Conservation (phyloP, 2,329 filamentous ascomycete genomes). For the Trichoderma sp. region DNA sequence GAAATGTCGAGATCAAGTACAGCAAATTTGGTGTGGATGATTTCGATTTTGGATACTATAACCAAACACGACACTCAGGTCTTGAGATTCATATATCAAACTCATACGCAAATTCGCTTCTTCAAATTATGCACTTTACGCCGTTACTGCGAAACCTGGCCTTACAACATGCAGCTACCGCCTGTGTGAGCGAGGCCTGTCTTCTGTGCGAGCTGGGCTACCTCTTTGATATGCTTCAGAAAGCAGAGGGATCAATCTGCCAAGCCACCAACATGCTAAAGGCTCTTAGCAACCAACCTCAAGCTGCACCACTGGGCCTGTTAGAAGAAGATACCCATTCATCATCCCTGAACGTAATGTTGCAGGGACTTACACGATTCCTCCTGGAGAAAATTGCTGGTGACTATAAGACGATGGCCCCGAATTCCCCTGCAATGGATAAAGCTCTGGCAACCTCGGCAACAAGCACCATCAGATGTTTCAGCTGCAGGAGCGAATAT, state of each 20-base stretch:
- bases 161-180: slow-evolving; percentile 81
- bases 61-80: slow-evolving; percentile 86
- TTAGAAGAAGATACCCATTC: slow-evolving; percentile 80
- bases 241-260: slow-evolving; percentile 88
- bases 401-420: slow-evolving; percentile 69
- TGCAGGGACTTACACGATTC: slow-evolving; percentile 84
- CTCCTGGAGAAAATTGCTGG: slow-evolving; percentile 76
- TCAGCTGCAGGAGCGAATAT: slow-evolving; percentile 83
- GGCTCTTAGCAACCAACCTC: slow-evolving; percentile 78
- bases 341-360: slow-evolving; percentile 72
- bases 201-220: slow-evolving; percentile 93
- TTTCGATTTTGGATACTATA: slow-evolving; percentile 96
- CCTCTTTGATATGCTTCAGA: slow-evolving; percentile 96
- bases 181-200: slow-evolving; percentile 79
- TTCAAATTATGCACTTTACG: slow-evolving; percentile 90
- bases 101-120: slow-evolving; percentile 88
- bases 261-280: slow-evolving; percentile 95
- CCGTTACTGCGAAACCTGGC: slow-evolving; percentile 84
- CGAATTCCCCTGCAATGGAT: slow-evolving; percentile 65
- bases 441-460: slow-evolving; percentile 69
- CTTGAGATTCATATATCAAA: slow-evolving; percentile 96
- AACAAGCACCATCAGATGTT: slow-evolving; percentile 74
- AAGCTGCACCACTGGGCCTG: slow-evolving; percentile 73
- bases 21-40: slow-evolving; percentile 99
- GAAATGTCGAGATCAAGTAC: slow-evolving; percentile 96